These are phyloP conservation scores for Aspergillus affinis DNA, from an alignment of 495 filamentous ascomycete species.

Conservation along the genomic window DNA sequence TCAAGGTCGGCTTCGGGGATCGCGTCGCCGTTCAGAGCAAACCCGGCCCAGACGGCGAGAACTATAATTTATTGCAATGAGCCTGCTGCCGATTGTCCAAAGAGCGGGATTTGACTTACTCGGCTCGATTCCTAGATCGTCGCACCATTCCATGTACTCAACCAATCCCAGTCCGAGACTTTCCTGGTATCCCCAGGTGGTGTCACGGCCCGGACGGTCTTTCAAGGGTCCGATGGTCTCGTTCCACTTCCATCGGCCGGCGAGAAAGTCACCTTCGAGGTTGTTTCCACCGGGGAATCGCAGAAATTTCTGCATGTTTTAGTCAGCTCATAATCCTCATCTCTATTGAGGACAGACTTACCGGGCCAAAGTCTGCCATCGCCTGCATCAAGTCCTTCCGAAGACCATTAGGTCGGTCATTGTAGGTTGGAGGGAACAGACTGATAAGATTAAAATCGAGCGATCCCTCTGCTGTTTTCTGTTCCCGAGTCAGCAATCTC, in stretches of 20 bases:
- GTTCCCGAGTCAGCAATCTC: not conserved
- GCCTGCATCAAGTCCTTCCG: constrained; percentile 60
- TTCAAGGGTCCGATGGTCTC: constrained; percentile 64
- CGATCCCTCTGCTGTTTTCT: constrained; percentile 43
- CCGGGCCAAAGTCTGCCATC: constrained; percentile 46
- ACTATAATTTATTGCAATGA: constrained; percentile 27
- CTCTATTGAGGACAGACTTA: constrained; percentile 9
- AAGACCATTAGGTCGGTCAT: constrained; percentile 59
- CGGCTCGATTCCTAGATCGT: constrained; percentile 61
- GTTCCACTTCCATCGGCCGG: constrained; percentile 65
- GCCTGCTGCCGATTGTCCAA: not conserved
- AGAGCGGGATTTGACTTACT: constrained; percentile 19
- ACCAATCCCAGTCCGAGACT: constrained; percentile 57
- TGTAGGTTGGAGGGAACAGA: constrained; percentile 65
- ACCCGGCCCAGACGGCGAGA: constrained; percentile 59
- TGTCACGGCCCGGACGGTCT: constrained; percentile 59
- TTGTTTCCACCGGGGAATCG: constrained; percentile 69
- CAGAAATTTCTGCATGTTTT: constrained; percentile 52
- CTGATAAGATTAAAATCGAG: constrained; percentile 68
- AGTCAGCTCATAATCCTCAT: not conserved
- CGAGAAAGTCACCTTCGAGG: constrained; percentile 54
- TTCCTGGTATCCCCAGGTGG: constrained; percentile 60
- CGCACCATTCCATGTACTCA: constrained; percentile 66
- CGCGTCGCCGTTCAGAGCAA: constrained; percentile 55
- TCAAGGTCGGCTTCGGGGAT: constrained; percentile 31